Percentiles rank a stretch among this genome's conserved stretches.
Evolutionary conservation across 495 filamentous ascomycete genomes (phyloP).

Genomic region (Daldinia loculata): DNA sequence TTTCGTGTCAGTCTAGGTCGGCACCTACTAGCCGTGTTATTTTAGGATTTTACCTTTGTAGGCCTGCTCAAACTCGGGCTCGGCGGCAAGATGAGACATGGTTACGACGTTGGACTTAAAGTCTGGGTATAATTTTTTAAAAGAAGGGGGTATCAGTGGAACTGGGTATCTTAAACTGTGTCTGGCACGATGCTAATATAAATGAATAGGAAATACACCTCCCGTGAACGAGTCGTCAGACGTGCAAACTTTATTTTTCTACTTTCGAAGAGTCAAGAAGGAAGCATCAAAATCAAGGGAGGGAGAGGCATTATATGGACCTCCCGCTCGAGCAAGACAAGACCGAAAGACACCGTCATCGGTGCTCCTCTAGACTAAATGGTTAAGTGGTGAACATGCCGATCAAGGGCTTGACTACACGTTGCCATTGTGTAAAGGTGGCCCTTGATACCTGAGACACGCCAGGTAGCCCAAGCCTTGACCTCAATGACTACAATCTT

Average conservation of each 20-base stretch:
- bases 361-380: conserved; percentile 18
- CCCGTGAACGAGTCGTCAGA: conserved; percentile 8
- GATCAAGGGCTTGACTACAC: conserved; percentile 23
- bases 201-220: conserved; percentile 1
- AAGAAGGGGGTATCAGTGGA: conserved; percentile 22
- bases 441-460: conserved; percentile 10
- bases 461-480: conserved; percentile 14
- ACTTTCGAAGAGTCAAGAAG: neutral
- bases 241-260: conserved; percentile 12
- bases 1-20: conserved; percentile 12
- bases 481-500: conserved; percentile 37
- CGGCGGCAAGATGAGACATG: conserved; percentile 86
- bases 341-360: conserved; percentile 35
- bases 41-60: conserved; percentile 75
- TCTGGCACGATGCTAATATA: conserved; percentile 13
- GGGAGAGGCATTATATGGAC: conserved; percentile 32
- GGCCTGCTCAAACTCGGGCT: conserved; percentile 99
- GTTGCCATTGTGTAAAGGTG: conserved; percentile 23
- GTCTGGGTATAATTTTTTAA: conserved; percentile 4
- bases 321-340: conserved; percentile 8
- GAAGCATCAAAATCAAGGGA: neutral
- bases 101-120: conserved; percentile 34
- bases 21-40: neutral
- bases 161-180: conserved; percentile 24
- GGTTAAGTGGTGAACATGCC: conserved; percentile 16